phyloP scores from a whole-genome alignment of 2,329 filamentous ascomycete genomes.

The Paecilomyces formosus region DNA sequence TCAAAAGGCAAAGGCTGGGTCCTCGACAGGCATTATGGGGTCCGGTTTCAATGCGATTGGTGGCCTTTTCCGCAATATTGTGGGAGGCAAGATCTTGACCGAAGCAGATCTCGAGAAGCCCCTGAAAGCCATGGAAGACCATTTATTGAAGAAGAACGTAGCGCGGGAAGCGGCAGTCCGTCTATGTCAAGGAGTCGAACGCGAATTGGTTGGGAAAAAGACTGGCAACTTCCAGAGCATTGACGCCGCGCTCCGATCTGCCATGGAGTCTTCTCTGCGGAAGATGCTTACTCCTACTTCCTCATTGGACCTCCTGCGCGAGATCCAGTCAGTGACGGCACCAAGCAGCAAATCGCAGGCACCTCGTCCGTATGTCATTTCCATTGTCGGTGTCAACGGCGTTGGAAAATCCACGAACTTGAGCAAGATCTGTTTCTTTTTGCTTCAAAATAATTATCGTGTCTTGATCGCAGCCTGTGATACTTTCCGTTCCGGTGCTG shows the following conservation, averaged over 20 bases:
- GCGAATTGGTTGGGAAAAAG: slow-evolving; percentile 81
- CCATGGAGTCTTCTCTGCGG: slow-evolving; percentile 85
- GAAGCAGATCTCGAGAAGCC: slow-evolving; percentile 85
- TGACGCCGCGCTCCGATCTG: slow-evolving; percentile 71
- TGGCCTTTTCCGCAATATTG: slow-evolving; percentile 86
- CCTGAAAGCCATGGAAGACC: slow-evolving; percentile 92
- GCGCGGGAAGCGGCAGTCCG: slow-evolving; percentile 88
- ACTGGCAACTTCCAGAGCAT: slow-evolving; percentile 88
- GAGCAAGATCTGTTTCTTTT: slow-evolving; percentile 96
- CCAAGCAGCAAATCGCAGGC: slow-evolving; percentile 58
- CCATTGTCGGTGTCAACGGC: slow-evolving; percentile 95
- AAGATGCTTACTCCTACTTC: slow-evolving; percentile 95
- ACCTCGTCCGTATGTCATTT: slow-evolving; percentile 86
- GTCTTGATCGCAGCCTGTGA: slow-evolving; percentile 92
- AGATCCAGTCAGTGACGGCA: slow-evolving; percentile 72
- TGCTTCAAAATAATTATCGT: slow-evolving; percentile 93
- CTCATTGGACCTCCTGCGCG: slow-evolving; percentile 86
- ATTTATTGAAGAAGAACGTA: slow-evolving; percentile 91
- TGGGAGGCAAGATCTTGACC: slow-evolving; percentile 87
- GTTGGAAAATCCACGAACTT: slow-evolving; percentile 98
- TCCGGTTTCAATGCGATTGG: slow-evolving; percentile 75
- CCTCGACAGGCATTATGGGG: slow-evolving; percentile 61
- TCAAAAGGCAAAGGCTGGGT: slow-evolving; percentile 43
- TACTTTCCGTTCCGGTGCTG: slow-evolving; percentile 93
- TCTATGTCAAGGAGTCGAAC: slow-evolving; percentile 83